phyloP scores from a whole-genome alignment of 495 filamentous ascomycete genomes.

The Xylaria sp. region DNA sequence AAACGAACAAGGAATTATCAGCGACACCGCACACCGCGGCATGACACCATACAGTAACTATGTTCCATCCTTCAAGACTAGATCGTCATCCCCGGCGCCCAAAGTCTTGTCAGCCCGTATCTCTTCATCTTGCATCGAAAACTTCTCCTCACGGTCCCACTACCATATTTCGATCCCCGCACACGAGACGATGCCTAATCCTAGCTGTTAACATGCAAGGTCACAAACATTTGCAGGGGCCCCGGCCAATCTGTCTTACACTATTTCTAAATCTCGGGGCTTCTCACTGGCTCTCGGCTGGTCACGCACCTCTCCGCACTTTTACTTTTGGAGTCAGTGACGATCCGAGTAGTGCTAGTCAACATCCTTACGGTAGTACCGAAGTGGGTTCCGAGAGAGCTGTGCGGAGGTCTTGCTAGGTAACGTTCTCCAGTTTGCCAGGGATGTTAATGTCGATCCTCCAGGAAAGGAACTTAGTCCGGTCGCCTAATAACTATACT shows the following conservation, averaged over 20 bases:
- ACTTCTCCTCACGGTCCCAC: constrained; percentile 25
- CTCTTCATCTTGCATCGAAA: constrained; percentile 8
- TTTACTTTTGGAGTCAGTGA: constrained; percentile 11
- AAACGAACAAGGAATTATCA: not conserved
- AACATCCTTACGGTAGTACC: constrained; percentile 3
- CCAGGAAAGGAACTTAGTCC: not conserved
- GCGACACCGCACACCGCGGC: constrained; percentile 1
- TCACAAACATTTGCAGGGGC: constrained; percentile 20
- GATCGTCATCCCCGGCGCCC: constrained; percentile 16
- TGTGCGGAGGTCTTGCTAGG: not conserved
- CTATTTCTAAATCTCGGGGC: not conserved
- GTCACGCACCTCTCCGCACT: constrained; percentile 16
- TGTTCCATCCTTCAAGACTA: constrained; percentile 19
- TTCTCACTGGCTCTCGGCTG: constrained; percentile 6
- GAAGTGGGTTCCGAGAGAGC: not conserved
- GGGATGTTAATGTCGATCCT: constrained; percentile 19
- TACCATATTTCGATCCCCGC: constrained; percentile 12
- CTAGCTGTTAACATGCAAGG: constrained; percentile 16
- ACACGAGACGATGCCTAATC: not conserved
- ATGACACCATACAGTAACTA: not conserved
- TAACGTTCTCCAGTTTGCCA: not conserved
- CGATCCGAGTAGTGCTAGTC: constrained; percentile 1
- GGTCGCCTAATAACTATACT: not conserved
- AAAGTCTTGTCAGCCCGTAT: constrained; percentile 9
- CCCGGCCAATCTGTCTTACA: constrained; percentile 10